Conservation (phyloP, 2,329 filamentous ascomycete genomes). For the Nemania sp. region DNA sequence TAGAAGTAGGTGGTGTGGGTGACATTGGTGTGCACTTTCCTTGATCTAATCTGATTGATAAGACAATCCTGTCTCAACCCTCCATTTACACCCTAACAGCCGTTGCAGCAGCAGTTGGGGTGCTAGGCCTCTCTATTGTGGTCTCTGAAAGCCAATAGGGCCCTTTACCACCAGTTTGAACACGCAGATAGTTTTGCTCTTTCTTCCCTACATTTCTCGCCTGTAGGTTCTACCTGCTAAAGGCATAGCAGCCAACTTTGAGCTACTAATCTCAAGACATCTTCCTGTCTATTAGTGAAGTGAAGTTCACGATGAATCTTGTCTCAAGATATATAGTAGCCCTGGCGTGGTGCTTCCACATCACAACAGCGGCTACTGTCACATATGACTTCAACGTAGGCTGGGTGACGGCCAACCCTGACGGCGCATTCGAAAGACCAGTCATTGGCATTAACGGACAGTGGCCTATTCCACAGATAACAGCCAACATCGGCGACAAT, state of each 20-base stretch:
- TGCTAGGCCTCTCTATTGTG: neutral
- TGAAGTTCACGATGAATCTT: slow-evolving; percentile 25
- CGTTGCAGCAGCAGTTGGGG: neutral
- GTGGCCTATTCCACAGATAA: slow-evolving; percentile 73
- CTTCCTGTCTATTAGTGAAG: slow-evolving; percentile 5
- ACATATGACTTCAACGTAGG: slow-evolving; percentile 69
- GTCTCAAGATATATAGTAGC: slow-evolving; percentile 17
- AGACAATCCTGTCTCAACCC: slow-evolving; percentile 19
- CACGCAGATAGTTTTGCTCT: neutral
- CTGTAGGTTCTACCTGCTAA: neutral
- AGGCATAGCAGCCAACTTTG: neutral
- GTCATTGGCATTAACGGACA: slow-evolving; percentile 76
- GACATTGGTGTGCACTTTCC: too few species aligned
- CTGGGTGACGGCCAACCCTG: slow-evolving; percentile 74
- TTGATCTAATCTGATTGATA: slow-evolving; percentile 29
- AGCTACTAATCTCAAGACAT: neutral
- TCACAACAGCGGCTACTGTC: slow-evolving; percentile 50
- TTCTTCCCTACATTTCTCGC: neutral
- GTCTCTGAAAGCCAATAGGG: neutral
- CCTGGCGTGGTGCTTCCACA: slow-evolving; percentile 25
- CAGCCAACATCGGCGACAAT: slow-evolving; percentile 64
- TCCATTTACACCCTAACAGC: too few species aligned
- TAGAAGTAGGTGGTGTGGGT: neutral
- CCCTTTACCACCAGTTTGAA: neutral
- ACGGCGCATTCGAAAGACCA: slow-evolving; percentile 65